Conservation (phyloP, 345 rosid genomes). For the Linum lewisii region DNA sequence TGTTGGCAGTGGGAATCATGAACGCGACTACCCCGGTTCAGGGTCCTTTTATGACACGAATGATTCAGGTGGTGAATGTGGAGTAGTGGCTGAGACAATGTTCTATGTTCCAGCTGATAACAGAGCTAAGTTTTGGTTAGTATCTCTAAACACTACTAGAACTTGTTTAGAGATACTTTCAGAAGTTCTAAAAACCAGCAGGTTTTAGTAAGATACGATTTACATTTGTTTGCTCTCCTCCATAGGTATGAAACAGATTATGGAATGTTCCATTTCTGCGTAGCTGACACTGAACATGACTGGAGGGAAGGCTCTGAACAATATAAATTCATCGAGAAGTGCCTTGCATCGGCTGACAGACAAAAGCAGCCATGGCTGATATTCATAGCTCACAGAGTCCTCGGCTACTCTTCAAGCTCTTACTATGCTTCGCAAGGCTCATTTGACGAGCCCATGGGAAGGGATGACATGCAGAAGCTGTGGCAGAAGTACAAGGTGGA, state of each 20-base stretch:
- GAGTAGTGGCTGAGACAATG: slow-evolving; percentile 60
- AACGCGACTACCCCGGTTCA: slow-evolving; percentile 28
- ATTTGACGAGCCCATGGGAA: slow-evolving; percentile 65
- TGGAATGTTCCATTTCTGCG: slow-evolving; percentile 74
- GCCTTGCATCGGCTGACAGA: slow-evolving; percentile 65
- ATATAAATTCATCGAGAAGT: slow-evolving; percentile 47
- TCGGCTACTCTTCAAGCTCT: slow-evolving; percentile 51
- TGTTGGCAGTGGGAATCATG: slow-evolving; percentile 30
- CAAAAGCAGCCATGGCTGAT: slow-evolving; percentile 81
- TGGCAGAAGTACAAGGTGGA: slow-evolving; percentile 89
- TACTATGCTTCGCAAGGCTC: slow-evolving; percentile 54
- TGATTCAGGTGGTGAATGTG: slow-evolving; percentile 69
- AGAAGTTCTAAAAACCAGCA: too few relatives aligned
- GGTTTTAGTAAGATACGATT: neutral
- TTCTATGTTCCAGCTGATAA: slow-evolving; percentile 58
- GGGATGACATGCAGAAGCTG: slow-evolving; percentile 66
- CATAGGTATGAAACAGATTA: slow-evolving; percentile 62
- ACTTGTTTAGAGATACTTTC: too few relatives aligned
- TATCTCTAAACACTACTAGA: neutral
- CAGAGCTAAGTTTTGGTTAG: slow-evolving; percentile 18
- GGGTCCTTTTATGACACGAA: slow-evolving; percentile 33
- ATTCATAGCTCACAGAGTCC: slow-evolving; percentile 66
- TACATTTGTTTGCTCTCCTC: neutral
- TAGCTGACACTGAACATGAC: slow-evolving; percentile 75
- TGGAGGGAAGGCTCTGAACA: slow-evolving; percentile 82